These are phyloP conservation scores for Penicillium longicatenatum DNA, from an alignment of 495 filamentous ascomycete species.

Conservation along the genomic window DNA sequence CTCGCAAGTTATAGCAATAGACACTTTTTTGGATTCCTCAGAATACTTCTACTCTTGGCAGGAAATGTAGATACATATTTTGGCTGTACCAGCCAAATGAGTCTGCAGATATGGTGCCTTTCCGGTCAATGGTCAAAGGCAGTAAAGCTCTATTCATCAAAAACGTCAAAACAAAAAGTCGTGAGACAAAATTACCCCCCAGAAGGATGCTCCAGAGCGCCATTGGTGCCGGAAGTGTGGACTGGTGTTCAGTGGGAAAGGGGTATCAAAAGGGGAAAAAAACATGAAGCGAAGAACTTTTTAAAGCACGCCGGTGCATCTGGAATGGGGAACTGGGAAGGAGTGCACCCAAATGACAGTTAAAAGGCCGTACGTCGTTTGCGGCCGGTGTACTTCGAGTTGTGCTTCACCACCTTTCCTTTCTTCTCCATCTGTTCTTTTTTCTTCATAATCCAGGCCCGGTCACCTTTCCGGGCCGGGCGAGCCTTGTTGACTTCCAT, in stretches of 20 bases:
- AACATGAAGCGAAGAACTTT: neutral
- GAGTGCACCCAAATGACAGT: neutral
- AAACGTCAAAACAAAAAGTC: neutral
- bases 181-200: neutral
- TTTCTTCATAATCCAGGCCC: conserved; percentile 88
- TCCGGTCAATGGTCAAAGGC: neutral
- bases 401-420: conserved; percentile 89
- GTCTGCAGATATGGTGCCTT: neutral
- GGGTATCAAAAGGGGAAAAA: neutral
- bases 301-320: neutral
- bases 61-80: neutral
- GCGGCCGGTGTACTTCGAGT: conserved; percentile 89
- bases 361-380: conserved; percentile 68
- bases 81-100: neutral
- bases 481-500: conserved; percentile 46
- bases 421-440: conserved; percentile 95
- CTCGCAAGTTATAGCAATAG: conserved; percentile 33
- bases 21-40: conserved; percentile 21
- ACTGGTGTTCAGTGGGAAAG: neutral
- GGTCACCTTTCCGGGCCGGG: conserved; percentile 71
- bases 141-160: neutral
- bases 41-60: neutral
- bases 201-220: neutral
- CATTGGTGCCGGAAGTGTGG: neutral
- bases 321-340: neutral